Base-by-base conservation (phyloP, 2,329 filamentous ascomycete genomes). In the Grosmannia serpens region DNA sequence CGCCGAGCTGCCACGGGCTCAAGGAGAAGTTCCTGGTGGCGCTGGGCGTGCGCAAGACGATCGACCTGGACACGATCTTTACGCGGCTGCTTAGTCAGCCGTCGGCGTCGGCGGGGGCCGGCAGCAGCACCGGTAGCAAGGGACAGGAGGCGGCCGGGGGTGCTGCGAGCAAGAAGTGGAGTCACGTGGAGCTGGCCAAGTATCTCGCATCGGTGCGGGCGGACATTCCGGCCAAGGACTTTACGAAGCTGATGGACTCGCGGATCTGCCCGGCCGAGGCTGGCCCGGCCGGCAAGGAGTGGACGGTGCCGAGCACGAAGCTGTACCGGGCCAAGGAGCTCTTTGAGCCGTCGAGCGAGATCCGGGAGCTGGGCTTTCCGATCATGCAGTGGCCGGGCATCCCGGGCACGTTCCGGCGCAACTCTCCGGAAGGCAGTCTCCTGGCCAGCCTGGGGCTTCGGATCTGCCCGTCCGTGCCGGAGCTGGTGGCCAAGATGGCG, bases 11-110 rank as follows among this genome's bases (percentile, higher is more conserved):
- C 50, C 84, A 86, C 47, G 83, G 85, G 35, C 82, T 96, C 15
- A 97, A 96, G 69, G 92, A 97, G 52, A 96, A 95, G 69, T 89
- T 99, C 62, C 73, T 99, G 50, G 74, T 81, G 3, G 82, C 88
- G 2, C 76, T 99, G 35, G 92, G 94, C 3, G 91, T 99, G 29
- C 85, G 94, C 60, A 97, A 97, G 74, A 99, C 94, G 0, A 86
- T 99, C 24, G 94, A 99, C 65, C 76, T 99, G 2, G 90, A 90
- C 35, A 92, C 95, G 33, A 95, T 99, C 33, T 97, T 99, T 66
- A 87, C 88, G 27, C 82, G 92, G 51, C 79, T 99, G 50, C 80
- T 96, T 64, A 85, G 81, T 56, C 78, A 80, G 20, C 76, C 83
- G 0, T n/a, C 38, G 17, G 11, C 20, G 3, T 1, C 6, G 5